These are phyloP conservation scores for Hemileccinum impolitum DNA, from an alignment of 768 basidiomycete species.

Conservation along the genomic window DNA sequence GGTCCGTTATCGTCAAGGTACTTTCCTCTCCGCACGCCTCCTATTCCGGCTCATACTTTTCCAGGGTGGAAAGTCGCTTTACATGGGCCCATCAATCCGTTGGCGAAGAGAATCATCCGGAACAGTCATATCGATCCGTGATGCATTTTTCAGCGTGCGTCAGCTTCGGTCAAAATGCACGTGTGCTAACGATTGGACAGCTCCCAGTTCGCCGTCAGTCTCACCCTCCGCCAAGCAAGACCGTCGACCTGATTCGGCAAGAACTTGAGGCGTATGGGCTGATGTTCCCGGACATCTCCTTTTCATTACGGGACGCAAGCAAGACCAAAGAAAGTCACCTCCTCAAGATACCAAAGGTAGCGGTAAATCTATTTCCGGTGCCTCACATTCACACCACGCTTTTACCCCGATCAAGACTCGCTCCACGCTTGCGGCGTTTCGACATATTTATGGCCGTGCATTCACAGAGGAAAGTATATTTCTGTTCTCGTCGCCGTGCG, in stretches of 20 bases:
- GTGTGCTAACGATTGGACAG: conserved; percentile 36
- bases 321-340: conserved; percentile 36
- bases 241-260: conserved; percentile 63
- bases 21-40: conserved; percentile 3
- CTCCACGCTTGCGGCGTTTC: conserved; percentile 65
- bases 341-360: conserved; percentile 67
- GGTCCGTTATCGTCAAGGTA: conserved; percentile 80
- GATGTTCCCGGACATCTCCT: conserved; percentile 66
- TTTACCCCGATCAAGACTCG: conserved; percentile 46
- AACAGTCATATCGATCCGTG: conserved; percentile 79
- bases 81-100: conserved; percentile 68
- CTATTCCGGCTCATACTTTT: background rate
- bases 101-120: conserved; percentile 74
- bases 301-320: conserved; percentile 59
- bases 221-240: conserved; percentile 56
- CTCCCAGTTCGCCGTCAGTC: conserved; percentile 77
- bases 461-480: conserved; percentile 56
- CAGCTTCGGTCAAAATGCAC: background rate
- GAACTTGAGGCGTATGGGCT: conserved; percentile 74
- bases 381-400: conserved; percentile 12
- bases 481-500: conserved; percentile 4
- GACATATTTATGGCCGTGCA: conserved; percentile 69
- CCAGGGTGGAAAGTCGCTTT: conserved; percentile 65
- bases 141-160: conserved; percentile 86
- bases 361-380: conserved; percentile 11